A percentile compares a stretch with the other conserved stretches of the same genome.
These are phyloP conservation scores for Naematelia aurantialba DNA, from an alignment of 768 basidiomycete genomes.

Conservation along the genomic window DNA sequence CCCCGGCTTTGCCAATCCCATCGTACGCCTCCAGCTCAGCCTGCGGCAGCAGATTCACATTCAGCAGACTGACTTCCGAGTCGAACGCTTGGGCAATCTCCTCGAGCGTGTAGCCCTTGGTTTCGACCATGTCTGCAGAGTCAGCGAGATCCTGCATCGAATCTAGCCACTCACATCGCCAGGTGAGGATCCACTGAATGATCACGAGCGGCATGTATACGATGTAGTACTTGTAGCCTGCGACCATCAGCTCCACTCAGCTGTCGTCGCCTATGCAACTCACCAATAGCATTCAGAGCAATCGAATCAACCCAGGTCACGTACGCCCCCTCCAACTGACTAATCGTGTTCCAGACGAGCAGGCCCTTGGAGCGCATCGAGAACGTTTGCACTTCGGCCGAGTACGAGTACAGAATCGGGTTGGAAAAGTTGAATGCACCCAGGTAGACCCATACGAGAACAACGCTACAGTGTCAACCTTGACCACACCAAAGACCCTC, in stretches of 20 bases:
- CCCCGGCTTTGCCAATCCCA: not conserved
- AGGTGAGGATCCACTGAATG: constrained; percentile 48
- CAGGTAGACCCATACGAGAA: constrained; percentile 48
- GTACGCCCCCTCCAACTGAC: constrained; percentile 68
- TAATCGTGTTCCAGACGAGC: constrained; percentile 16
- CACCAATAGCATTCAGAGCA: constrained; percentile 40
- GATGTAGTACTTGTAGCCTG: constrained; percentile 48
- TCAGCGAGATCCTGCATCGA: not conserved
- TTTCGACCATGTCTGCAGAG: constrained; percentile 41
- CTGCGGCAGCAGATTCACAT: not conserved
- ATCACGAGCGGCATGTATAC: constrained; percentile 51
- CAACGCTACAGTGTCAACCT: constrained; percentile 19
- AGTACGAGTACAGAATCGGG: constrained; percentile 18
- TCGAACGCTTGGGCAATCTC: constrained; percentile 18
- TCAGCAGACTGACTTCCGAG: not conserved
- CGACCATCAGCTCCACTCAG: not conserved
- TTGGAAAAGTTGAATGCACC: constrained; percentile 48
- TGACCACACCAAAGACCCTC: not conserved
- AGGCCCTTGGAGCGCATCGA: constrained; percentile 51
- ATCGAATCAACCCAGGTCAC: constrained; percentile 67
- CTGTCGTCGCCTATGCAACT: not conserved
- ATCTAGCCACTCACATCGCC: constrained; percentile 14
- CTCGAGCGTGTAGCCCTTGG: constrained; percentile 46
- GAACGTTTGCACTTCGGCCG: constrained; percentile 51
- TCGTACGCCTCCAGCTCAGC: not conserved